Base-by-base conservation (phyloP, 23 red algal genomes). In the Gracilaria caudata region DNA sequence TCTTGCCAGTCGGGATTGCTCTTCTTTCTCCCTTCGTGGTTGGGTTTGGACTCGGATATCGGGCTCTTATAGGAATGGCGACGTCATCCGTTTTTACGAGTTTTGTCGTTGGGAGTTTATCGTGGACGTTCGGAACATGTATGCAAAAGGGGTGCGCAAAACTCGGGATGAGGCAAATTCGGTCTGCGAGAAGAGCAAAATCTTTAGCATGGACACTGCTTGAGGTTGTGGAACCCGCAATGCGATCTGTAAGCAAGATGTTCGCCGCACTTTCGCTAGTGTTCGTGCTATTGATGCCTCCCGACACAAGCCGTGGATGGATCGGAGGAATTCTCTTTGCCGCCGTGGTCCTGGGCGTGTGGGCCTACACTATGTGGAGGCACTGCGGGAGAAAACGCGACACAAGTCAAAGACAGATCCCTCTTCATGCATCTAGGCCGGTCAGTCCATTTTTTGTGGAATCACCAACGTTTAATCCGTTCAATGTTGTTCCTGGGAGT, bases 11-110 rank as follows among this genome's bases (percentile, higher is more conserved):
- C 14, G 16, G 20, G 12, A 88, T 93, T 53, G 70, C 90, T 10
- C 64, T 98, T n/a, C 12, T 98, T 30, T 68, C 87, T 28, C 96
- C 96, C 12, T 71, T 98, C 21, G 47, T 90, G 13, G 89, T 98
- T 34, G 96, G 96, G 8, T 93, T 98, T 51, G 89, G 92, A 16
- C 93, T 94, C 66, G 86, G 93, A 23, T 72, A 87, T 54, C 78
- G 86, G 19, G 86, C 93, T 20, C 78, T 90, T 32, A 44, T 90
- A 32, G 64, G 60, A 3, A 51, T 84, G 84, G 19, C 74, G 16
- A 8, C 17, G 14, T n/a, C 65, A 3, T 71, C 65, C 0, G 65
- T 71, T 71, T 36, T 36, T 41, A 19, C 20, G n/a, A 71, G 65
- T 28, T 71, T 71, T 39, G 65, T 41, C 0, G 32, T 71, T 19